Percentiles rank a stretch among this genome's conserved stretches.
phyloP scores from a whole-genome alignment of 805 yeast genomes.

The baker's yeast (Saccharomyces cerevisiae) region DNA sequence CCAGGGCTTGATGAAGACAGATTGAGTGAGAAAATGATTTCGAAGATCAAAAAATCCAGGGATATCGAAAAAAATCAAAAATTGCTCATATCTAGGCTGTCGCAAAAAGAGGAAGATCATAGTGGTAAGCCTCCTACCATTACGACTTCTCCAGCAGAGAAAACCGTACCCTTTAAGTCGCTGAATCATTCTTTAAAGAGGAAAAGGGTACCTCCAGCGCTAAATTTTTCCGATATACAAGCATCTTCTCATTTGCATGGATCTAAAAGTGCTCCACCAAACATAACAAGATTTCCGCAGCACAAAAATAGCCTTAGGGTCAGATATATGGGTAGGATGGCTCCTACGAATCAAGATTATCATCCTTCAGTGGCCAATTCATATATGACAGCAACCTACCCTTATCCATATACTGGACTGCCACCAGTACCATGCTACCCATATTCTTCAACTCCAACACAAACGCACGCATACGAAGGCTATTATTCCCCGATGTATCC shows the following conservation, averaged over 20 bases:
- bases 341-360: neutral
- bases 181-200: constrained; percentile 20
- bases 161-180: neutral
- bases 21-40: constrained; percentile 20
- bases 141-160: neutral
- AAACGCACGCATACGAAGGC: constrained; percentile 5
- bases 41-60: constrained; percentile 19
- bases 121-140: neutral
- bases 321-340: constrained; percentile 20
- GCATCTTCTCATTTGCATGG: constrained; percentile 1
- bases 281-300: constrained; percentile 17
- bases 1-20: constrained; percentile 21
- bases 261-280: constrained; percentile 20
- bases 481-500: constrained; percentile 7
- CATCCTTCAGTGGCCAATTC: neutral
- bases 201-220: constrained; percentile 23
- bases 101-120: constrained; percentile 2
- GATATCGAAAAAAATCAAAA: constrained; percentile 21
- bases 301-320: constrained; percentile 16
- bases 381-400: neutral
- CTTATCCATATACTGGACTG: neutral
- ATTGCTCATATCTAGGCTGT: constrained; percentile 12
- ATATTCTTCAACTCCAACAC: constrained; percentile 4
- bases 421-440: constrained; percentile 6
- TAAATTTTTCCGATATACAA: constrained; percentile 7